These are phyloP conservation scores for Talaromyces pinophilus DNA, from an alignment of 2,329 filamentous ascomycete genomes.

Conservation along the genomic window DNA sequence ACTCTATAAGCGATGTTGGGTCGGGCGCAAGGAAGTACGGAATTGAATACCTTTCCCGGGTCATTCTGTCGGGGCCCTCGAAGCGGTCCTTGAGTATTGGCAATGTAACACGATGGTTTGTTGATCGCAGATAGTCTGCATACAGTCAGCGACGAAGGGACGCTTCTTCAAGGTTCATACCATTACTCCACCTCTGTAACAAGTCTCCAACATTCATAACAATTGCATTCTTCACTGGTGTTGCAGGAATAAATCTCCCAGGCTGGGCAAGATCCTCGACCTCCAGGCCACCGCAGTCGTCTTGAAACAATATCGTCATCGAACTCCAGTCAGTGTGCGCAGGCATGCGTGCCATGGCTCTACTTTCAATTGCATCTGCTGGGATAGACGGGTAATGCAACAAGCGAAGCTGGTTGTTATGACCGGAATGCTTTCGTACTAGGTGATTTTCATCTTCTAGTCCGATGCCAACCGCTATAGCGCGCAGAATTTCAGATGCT, in stretches of 20 bases:
- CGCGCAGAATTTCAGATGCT: background rate
- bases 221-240: slow-evolving; percentile 38
- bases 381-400: slow-evolving; percentile 59
- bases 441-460: slow-evolving; percentile 50
- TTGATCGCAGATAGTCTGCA: slow-evolving; percentile 54
- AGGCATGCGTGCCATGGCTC: slow-evolving; percentile 50
- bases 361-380: slow-evolving; percentile 45
- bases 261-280: background rate
- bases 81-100: slow-evolving; percentile 42
- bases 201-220: background rate
- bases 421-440: slow-evolving; percentile 54
- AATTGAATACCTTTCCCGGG: slow-evolving; percentile 57
- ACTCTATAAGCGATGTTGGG: slow-evolving; percentile 52
- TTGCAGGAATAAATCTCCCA: slow-evolving; percentile 41
- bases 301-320: slow-evolving; percentile 58
- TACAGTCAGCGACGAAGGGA: background rate
- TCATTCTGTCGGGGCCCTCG: slow-evolving; percentile 38
- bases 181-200: background rate
- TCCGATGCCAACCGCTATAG: slow-evolving; percentile 48
- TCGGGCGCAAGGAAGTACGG: slow-evolving; percentile 61
- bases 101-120: slow-evolving; percentile 53
- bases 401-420: slow-evolving; percentile 60
- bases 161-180: background rate
- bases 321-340: slow-evolving; percentile 58
- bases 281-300: slow-evolving; percentile 28